phyloP scores from a whole-genome alignment of 2,329 filamentous ascomycete genomes.

The Xylaria hypoxylon region DNA sequence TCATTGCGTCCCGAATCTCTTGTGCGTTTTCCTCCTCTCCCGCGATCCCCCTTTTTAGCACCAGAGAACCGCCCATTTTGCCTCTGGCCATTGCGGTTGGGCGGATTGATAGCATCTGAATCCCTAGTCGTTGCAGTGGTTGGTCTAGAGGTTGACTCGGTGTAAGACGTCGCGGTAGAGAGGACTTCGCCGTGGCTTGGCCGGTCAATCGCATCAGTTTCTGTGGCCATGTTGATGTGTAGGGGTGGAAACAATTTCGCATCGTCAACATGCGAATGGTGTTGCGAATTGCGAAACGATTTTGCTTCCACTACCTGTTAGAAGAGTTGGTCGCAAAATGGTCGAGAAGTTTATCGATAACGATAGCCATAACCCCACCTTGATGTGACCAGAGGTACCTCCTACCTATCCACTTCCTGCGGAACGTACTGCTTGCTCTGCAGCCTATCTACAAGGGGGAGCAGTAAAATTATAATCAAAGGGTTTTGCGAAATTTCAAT shows the following conservation, averaged over 20 bases:
- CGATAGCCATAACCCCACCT: conserved; percentile 15
- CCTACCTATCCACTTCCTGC: neutral
- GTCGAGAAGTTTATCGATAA: conserved; percentile 30
- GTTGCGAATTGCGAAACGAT: conserved; percentile 1
- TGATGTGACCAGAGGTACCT: neutral
- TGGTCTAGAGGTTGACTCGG: conserved; percentile 19
- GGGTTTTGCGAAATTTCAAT: no score
- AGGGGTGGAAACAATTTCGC: conserved; percentile 16
- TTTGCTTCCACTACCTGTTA: neutral
- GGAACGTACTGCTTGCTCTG: neutral
- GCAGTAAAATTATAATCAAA: no score
- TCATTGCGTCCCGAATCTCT: conserved; percentile 32
- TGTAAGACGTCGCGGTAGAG: conserved; percentile 11
- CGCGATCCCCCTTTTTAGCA: conserved; percentile 39
- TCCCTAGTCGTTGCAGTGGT: conserved; percentile 18
- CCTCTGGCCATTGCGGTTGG: conserved; percentile 36
- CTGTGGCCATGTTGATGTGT: conserved; percentile 32
- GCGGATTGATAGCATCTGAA: conserved; percentile 22
- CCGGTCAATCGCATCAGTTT: conserved; percentile 25
- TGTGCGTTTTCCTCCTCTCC: conserved; percentile 41
- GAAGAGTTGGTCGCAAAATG: conserved; percentile 11
- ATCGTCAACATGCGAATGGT: conserved; percentile 21
- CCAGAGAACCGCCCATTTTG: conserved; percentile 38
- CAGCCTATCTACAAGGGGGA: no score
- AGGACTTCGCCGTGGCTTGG: conserved; percentile 8